Conservation (phyloP, 2,329 filamentous ascomycete species). For the Beauveria sp. region DNA sequence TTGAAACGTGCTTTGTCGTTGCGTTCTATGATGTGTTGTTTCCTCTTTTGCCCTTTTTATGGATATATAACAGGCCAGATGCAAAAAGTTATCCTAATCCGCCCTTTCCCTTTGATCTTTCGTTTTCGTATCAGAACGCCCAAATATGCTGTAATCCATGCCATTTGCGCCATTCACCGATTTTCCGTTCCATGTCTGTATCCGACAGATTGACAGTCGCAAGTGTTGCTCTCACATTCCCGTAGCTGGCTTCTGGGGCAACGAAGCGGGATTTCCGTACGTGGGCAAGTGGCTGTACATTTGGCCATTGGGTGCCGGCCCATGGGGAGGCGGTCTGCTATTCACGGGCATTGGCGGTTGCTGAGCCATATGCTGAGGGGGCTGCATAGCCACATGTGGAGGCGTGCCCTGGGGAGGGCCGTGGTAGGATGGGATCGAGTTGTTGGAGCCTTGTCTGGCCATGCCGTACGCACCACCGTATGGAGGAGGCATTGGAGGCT, state of each 20-base stretch:
- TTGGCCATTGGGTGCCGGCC: slow-evolving; percentile 33
- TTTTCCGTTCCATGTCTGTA: background rate
- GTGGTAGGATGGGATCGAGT: slow-evolving; percentile 45
- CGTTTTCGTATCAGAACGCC: slow-evolving; percentile 25
- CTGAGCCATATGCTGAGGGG: slow-evolving; percentile 33
- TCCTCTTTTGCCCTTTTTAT: background rate
- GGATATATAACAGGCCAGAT: slow-evolving; percentile 3
- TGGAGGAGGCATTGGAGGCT: slow-evolving; percentile 37
- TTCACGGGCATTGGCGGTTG: slow-evolving; percentile 34
- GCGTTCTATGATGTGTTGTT: slow-evolving; percentile 8
- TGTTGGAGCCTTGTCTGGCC: slow-evolving; percentile 49
- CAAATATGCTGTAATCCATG: slow-evolving; percentile 25
- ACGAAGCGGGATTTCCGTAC: slow-evolving; percentile 52
- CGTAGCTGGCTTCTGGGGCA: slow-evolving; percentile 52
- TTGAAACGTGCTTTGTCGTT: background rate
- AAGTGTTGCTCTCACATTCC: slow-evolving; percentile 32
- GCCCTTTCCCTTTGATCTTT: slow-evolving; percentile 20
- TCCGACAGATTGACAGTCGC: background rate
- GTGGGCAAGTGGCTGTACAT: slow-evolving; percentile 45
- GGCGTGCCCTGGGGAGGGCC: slow-evolving; percentile 22
- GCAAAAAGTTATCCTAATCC: slow-evolving; percentile 21
- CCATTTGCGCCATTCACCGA: slow-evolving; percentile 26
- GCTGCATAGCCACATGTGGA: slow-evolving; percentile 24
- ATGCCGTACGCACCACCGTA: slow-evolving; percentile 46
- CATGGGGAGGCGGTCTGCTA: slow-evolving; percentile 32